Evolutionary conservation across 2,329 filamentous ascomycete species (phyloP).

Genomic region (Diaporthe ampelina): DNA sequence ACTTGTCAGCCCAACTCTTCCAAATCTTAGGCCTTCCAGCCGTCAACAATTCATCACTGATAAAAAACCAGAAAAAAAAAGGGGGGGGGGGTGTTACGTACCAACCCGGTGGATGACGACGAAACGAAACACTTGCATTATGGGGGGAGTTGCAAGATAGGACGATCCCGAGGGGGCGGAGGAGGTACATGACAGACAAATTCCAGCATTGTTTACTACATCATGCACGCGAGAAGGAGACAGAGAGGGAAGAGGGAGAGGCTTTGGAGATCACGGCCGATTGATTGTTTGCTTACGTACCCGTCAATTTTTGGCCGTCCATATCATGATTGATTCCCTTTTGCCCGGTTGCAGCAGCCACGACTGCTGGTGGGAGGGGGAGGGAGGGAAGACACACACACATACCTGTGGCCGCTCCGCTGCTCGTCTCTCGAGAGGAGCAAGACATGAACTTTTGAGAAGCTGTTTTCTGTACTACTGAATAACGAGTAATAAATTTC

Average conservation of each 20-base stretch:
- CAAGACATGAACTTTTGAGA: background rate
- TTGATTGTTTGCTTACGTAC: background rate
- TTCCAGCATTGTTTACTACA: background rate
- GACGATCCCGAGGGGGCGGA: background rate
- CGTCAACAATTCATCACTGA: background rate
- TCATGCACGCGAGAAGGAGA: background rate
- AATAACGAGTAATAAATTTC: conserved; percentile 25
- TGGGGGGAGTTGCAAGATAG: background rate
- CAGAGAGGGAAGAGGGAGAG: background rate
- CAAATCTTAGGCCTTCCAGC: too few relatives aligned
- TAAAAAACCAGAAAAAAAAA: too few relatives aligned
- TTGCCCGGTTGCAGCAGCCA: background rate
- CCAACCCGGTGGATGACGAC: background rate
- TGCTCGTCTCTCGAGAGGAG: background rate
- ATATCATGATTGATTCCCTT: conserved; percentile 4
- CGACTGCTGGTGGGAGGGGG: background rate
- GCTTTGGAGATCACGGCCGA: background rate
- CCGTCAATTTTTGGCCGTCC: background rate
- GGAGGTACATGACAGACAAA: background rate
- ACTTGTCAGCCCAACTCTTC: too few relatives aligned
- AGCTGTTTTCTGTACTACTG: conserved; percentile 15
- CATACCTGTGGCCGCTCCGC: background rate
- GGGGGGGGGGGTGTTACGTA: too few relatives aligned
- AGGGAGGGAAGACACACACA: background rate
- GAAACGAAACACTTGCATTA: conserved; percentile 29